Base-by-base conservation (phyloP, 1,139 yeast genomes). In the Blastobotrys serpentis region DNA sequence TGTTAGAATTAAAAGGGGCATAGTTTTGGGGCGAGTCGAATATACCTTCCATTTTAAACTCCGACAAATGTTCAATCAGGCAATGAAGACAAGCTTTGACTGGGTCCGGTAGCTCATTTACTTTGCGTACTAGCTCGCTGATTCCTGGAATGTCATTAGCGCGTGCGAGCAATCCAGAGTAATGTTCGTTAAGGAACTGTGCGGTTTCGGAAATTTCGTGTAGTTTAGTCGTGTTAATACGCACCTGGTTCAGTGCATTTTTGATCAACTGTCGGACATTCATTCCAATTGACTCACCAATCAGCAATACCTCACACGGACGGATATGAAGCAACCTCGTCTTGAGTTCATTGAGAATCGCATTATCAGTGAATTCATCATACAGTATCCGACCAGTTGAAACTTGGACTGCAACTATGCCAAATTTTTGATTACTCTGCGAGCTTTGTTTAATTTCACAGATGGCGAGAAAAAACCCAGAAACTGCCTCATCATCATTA, bases 381-480 rank as follows among this genome's bases (percentile, higher is more conserved):
- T 78, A 78, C 0, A 86, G 65, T 3, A 89, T 76, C 46, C 85
- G 89, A 0, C 97, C 97, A 1, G 92, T 84, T 2, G 81, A 71
- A 0, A 92, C 82, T 53, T 86, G 86, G 0, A 86, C 81, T 0
- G 94, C 88, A 8, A 88, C 77, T 0, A 87, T 50, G 0, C 78
- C 73, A 49, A 74, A 61, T 21, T 26, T 17, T 11, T 33, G 38
- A 19, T 11, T n/a, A 7, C 23, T 13, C 47, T 38, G 36, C 25
- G 18, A 8, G 14, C 39, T 16, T 5, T 29, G 43, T 18, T 38
- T 25, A 6, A 37, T 16, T 30, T 57, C 59, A 19, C 46, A 42
- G 6, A 65, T 38, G 1, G 63, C 63, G 34, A 64, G 34, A 1
- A 66, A 42, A 48, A 60, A 65, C 19, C 65, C 64, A 0, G 63